Evolutionary conservation across 768 basidiomycete species (phyloP), one percentile per base, ranked within the genome.

Genomic region (Holtermannia corniformis): DNA sequence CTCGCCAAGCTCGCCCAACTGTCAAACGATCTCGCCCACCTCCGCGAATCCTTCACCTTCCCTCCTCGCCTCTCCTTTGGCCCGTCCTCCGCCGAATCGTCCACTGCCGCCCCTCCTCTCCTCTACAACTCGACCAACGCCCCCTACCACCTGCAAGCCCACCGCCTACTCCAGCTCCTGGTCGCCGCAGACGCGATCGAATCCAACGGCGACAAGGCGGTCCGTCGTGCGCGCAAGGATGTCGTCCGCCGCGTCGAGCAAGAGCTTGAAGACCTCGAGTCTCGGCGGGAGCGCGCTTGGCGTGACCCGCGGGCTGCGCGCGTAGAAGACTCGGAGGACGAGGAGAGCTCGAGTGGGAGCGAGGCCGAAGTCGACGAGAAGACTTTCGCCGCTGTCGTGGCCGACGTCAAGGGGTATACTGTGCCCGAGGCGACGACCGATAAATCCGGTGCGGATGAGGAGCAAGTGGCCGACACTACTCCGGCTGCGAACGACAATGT

Each of bases 131-230:
- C 77, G 1, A 74, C 65, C 42, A 87, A 87, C 65, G 80, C 77
- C 19, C 68, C 78, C 0, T 69, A 86, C 20, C 82, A 82, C 68
- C 76, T 72, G 13, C 82, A 86, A 68, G 73, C 76, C n/a, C 80
- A 86, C 59, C 73, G 76, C 43, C 76, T 87, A 27, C 78, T 78
- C 51, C 79, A 79, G 40, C 70, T 87, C 12, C 75, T 87, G n/a
- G 76, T 78, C 44, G 76, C 76, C 57, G 78, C 87, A 11, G 86
- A 87, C 59, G 80, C 77, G 0, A 77, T 87, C 20, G 80, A 84
- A 60, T 83, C 81, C 58, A 78, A 76, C 58, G 85, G 85, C 0
- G 76, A 80, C 46, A 69, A 70, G 56, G 71, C 67, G 0, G 78
- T 88, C 5, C 72, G 85, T 44, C 72, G 73, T 25, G 68, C 60